phyloP scores from a whole-genome alignment of 352 stramenopile species.

The Pythium utonaiense region DNA sequence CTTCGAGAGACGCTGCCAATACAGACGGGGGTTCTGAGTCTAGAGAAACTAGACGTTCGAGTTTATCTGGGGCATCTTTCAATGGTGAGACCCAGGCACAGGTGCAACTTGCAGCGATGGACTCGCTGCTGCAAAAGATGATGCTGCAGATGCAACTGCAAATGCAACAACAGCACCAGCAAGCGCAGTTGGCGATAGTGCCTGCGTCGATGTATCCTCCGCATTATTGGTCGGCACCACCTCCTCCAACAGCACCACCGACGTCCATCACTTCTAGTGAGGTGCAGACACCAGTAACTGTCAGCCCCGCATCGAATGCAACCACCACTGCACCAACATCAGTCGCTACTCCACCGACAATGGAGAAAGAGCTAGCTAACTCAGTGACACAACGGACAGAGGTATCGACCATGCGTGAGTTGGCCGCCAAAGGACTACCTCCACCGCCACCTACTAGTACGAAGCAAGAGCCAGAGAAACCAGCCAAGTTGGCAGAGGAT shows the following conservation, averaged over 20 bases:
- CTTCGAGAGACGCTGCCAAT: not conserved
- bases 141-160: conserved; percentile 61
- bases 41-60: not conserved
- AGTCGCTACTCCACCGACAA: not conserved
- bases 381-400: not conserved
- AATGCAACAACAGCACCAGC: conserved; percentile 27
- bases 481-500: not conserved
- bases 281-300: not conserved
- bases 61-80: not conserved
- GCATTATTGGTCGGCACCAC: conserved; percentile 6
- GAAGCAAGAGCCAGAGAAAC: not conserved
- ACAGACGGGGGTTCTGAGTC: not conserved
- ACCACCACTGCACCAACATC: not conserved
- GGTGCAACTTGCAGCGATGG: conserved; percentile 34
- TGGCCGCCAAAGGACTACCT: not conserved
- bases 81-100: conserved; percentile 1
- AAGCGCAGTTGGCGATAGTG: conserved; percentile 14
- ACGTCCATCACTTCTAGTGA: not conserved
- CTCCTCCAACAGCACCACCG: not conserved
- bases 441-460: not conserved
- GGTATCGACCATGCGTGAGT: not conserved
- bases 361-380: not conserved
- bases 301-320: too few relatives aligned
- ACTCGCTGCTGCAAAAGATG: conserved; percentile 59
- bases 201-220: conserved; percentile 5